Percentiles rank a stretch among this genome's conserved stretches.
Evolutionary conservation across 768 basidiomycete genomes (phyloP).

Genomic region (Pleurotus cornucopiae): DNA sequence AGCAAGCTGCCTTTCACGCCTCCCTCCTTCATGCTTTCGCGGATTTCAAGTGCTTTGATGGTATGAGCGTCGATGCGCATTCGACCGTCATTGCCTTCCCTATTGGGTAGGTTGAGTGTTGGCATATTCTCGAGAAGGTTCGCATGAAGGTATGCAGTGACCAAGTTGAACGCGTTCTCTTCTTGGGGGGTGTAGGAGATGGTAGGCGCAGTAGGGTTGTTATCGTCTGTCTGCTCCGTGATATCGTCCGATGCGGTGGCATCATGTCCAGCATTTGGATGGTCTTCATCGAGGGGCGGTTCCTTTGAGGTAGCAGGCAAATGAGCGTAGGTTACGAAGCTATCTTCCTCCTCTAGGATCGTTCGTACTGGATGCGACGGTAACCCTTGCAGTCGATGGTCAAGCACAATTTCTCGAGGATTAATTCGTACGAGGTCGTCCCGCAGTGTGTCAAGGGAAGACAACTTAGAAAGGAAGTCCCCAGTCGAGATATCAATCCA

Average conservation of each 20-base stretch:
- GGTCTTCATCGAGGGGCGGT: not conserved
- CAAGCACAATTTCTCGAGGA: constrained; percentile 80
- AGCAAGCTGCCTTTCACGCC: constrained; percentile 71
- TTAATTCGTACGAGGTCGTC: constrained; percentile 81
- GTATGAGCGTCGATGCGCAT: constrained; percentile 92
- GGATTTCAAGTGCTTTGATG: constrained; percentile 83
- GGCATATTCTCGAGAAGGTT: constrained; percentile 83
- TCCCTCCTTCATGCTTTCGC: constrained; percentile 70
- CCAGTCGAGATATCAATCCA: constrained; percentile 96
- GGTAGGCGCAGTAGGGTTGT: not conserved
- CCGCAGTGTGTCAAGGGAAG: constrained; percentile 49
- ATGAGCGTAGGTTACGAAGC: constrained; percentile 45
- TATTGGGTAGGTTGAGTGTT: constrained; percentile 47
- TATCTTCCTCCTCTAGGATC: constrained; percentile 49
- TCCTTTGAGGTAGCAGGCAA: constrained; percentile 3
- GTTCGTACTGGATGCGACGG: constrained; percentile 42
- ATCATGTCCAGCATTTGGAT: not conserved
- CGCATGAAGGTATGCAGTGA: constrained; percentile 59
- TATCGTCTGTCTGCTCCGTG: not conserved
- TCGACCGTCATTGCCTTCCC: constrained; percentile 48
- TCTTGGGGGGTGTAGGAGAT: constrained; percentile 36
- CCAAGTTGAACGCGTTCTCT: constrained; percentile 50
- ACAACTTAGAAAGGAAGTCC: constrained; percentile 79
- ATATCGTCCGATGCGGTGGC: not conserved
- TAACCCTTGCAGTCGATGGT: constrained; percentile 30